A percentile compares a stretch with the other conserved stretches of the same genome.
Conservation (phyloP, 208 protist genomes). For the Leishmania major region DNA sequence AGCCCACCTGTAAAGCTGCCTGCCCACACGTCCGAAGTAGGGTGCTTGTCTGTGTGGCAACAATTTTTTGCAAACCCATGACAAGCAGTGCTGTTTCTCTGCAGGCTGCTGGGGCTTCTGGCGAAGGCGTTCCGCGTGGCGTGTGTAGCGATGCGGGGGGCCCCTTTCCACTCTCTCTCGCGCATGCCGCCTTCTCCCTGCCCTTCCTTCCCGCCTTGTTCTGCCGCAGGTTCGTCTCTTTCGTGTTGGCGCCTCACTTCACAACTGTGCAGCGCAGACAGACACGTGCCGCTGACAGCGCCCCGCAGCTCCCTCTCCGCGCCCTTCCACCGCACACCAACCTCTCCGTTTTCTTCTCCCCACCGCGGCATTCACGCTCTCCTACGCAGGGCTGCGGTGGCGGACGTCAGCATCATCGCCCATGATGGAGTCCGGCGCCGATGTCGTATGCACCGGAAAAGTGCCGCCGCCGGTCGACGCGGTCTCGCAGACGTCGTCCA, state of each 20-base stretch:
- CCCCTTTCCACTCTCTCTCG: neutral
- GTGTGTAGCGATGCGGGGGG: neutral
- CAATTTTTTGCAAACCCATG: neutral
- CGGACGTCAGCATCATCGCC: neutral
- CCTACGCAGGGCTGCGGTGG: neutral
- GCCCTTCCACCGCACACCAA: neutral
- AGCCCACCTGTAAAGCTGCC: neutral
- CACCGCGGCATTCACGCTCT: neutral
- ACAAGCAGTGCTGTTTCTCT: neutral
- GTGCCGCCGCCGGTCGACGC: constrained; percentile 3
- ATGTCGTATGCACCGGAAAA: constrained; percentile 18
- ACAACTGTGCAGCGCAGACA: neutral
- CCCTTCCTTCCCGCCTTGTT: neutral
- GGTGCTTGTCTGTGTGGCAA: too few species aligned
- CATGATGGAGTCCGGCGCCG: constrained; percentile 7
- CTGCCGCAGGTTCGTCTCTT: neutral
- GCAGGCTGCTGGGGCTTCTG: neutral
- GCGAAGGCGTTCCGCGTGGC: neutral
- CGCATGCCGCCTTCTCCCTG: neutral
- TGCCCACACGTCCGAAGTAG: neutral
- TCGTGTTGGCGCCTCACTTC: neutral
- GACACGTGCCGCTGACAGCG: neutral
- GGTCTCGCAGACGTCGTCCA: constrained; percentile 19
- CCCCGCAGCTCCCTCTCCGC: neutral
- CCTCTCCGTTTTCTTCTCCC: neutral